Evolutionary conservation across 2,329 filamentous ascomycete genomes (phyloP), one percentile per base, ranked within the genome.

Genomic region (Drechslerella coelobrocha): DNA sequence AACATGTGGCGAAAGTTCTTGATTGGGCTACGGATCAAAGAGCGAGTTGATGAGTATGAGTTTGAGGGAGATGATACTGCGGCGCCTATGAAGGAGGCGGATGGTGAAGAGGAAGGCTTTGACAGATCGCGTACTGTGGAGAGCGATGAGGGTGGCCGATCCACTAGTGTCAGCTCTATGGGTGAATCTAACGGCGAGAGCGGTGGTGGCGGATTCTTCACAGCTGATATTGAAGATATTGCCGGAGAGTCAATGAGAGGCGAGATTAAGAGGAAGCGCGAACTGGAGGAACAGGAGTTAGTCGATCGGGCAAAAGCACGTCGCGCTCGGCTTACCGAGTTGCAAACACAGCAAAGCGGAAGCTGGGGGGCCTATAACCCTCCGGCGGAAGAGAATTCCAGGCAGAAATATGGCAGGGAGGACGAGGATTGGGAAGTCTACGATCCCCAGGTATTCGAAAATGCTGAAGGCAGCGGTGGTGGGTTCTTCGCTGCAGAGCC

Each of bases 21-120:
- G 59, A 78, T 84, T 21, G 88, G 85, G 4, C 77, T 93, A 69
- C 83, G 84, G 47, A 90, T 97, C 43, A 83, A 87, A 27, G 86
- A 92, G 77, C 83, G 89, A 68, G 86, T 96, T 34, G 89, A 87
- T 78, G 84, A 79, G 26, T 85, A 85, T 75, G 78, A 56, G 1
- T 45, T 26, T 19, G 55, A 52, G 23, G 72, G 65, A 21, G 73
- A 75, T 50, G 57, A 54, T 8, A 66, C 74, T 23, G 72, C 61
- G 29, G 69, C 69, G 19, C 3, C 17, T 8, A 17, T n/a, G 5
- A 68, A 73, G 9, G 54, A 61, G 54, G n/a, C 21, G 14, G 21
- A 53, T 10, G n/a, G 51, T 43, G 39, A 12, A 27, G 50, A 51
- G 61, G 83, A 83, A 1, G 84, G 84, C 2, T 81, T 82, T 43